Conservation (phyloP, 148 eudicot species). For the Nepenthes gracilis region DNA sequence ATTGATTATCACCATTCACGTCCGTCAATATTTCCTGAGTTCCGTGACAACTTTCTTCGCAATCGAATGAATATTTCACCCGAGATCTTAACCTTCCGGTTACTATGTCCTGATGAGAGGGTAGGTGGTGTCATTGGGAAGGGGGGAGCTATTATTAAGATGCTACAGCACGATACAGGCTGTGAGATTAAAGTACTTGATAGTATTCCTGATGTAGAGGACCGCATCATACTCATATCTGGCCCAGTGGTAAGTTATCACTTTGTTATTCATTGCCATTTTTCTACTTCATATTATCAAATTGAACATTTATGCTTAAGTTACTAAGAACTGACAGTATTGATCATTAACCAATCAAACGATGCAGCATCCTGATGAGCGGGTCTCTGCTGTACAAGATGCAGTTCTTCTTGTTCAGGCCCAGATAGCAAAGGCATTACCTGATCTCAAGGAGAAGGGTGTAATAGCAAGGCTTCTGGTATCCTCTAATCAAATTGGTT, state of each 20-base stretch:
- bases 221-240: constrained; percentile 73
- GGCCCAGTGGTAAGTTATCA: constrained; percentile 62
- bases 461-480: constrained; percentile 63
- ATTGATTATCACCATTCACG: constrained; percentile 13
- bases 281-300: background rate
- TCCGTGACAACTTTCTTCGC: constrained; percentile 30
- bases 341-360: constrained; percentile 6
- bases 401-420: constrained; percentile 74
- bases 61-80: constrained; percentile 31
- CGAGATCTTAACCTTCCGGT: constrained; percentile 44
- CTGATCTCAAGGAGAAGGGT: constrained; percentile 56
- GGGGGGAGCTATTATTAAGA: constrained; percentile 66
- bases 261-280: constrained; percentile 1
- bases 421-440: constrained; percentile 53
- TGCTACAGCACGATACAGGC: constrained; percentile 75
- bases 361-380: constrained; percentile 83
- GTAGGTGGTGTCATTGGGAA: constrained; percentile 91
- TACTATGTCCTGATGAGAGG: constrained; percentile 72
- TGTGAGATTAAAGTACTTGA: constrained; percentile 80
- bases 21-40: constrained; percentile 12
- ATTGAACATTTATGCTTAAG: background rate
- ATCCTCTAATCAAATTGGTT: constrained; percentile 83
- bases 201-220: constrained; percentile 44
- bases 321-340: background rate
- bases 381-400: constrained; percentile 69